Evolutionary conservation across 768 basidiomycete species (phyloP).

Genomic region (Tylopilus cervinicoccineus): DNA sequence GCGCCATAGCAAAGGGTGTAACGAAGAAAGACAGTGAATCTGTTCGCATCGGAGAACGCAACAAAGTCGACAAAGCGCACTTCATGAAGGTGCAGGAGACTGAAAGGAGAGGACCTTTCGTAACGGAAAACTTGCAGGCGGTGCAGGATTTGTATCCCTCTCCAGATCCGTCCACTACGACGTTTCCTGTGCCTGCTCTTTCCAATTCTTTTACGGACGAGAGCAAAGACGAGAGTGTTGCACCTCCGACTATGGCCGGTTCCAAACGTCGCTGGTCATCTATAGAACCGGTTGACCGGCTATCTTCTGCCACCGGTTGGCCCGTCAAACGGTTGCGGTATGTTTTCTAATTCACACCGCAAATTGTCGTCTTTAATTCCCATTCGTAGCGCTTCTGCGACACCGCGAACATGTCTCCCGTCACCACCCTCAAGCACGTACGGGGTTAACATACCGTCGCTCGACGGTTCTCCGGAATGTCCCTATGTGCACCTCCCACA

Average conservation of each 20-base stretch:
- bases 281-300: background rate
- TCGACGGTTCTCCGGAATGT: background rate
- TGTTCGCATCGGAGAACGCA: no score
- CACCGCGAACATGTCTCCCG: slow-evolving; percentile 4
- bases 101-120: background rate
- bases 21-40: slow-evolving; percentile 8
- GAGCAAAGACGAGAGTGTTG: slow-evolving; percentile 10
- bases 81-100: background rate
- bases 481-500: background rate
- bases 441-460: background rate
- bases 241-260: slow-evolving; percentile 14
- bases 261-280: slow-evolving; percentile 19
- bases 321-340: slow-evolving; percentile 26
- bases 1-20: slow-evolving; percentile 28
- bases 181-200: slow-evolving; percentile 11
- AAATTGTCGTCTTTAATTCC: rapidly evolving
- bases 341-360: background rate
- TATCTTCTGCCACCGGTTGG: background rate
- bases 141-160: slow-evolving; percentile 15
- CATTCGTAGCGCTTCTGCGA: background rate
- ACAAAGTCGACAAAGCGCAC: background rate
- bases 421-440: slow-evolving; percentile 14
- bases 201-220: slow-evolving; percentile 7
- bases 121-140: background rate
- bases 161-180: slow-evolving; percentile 2